Conservation (phyloP, 495 filamentous ascomycete species). For the Lichenothelia convexa region DNA sequence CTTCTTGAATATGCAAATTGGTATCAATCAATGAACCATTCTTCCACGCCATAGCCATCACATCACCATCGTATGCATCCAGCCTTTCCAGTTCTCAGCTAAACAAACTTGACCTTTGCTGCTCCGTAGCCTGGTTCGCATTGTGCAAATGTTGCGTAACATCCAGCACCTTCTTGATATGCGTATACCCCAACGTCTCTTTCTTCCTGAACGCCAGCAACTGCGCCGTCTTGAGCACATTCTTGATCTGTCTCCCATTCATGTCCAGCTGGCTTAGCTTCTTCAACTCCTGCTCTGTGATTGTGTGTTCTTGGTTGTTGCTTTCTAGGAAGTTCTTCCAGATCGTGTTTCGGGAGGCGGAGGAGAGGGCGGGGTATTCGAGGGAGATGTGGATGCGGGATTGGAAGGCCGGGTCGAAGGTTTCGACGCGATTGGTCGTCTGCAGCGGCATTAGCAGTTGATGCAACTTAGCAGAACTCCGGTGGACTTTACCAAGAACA, state of each 20-base stretch:
- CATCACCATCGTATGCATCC: neutral
- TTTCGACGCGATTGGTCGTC: conserved; percentile 23
- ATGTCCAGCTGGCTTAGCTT: conserved; percentile 27
- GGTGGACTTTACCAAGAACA: too few relatives aligned
- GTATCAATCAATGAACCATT: too few relatives aligned
- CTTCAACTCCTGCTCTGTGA: conserved; percentile 25
- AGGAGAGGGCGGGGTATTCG: conserved; percentile 21
- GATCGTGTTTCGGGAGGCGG: conserved; percentile 14
- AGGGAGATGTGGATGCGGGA: conserved; percentile 25
- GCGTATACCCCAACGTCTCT: conserved; percentile 19
- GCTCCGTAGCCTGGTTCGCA: conserved; percentile 13
- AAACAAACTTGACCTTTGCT: conserved; percentile 7
- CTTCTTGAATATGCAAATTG: too few relatives aligned
- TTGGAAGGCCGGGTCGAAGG: conserved; percentile 23
- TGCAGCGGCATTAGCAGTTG: conserved; percentile 21
- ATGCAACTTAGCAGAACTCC: too few relatives aligned
- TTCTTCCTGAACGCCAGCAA: conserved; percentile 23
- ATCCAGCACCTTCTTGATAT: conserved; percentile 30
- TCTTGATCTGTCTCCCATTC: conserved; percentile 50
- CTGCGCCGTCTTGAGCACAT: conserved; percentile 38
- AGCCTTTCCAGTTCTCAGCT: neutral
- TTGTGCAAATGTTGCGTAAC: conserved; percentile 26
- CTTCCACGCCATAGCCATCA: too few relatives aligned
- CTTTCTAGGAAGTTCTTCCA: conserved; percentile 28
- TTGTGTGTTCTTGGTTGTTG: conserved; percentile 4